Conservation (phyloP, 331 rosid species). For the Pyrus hybrid region DNA sequence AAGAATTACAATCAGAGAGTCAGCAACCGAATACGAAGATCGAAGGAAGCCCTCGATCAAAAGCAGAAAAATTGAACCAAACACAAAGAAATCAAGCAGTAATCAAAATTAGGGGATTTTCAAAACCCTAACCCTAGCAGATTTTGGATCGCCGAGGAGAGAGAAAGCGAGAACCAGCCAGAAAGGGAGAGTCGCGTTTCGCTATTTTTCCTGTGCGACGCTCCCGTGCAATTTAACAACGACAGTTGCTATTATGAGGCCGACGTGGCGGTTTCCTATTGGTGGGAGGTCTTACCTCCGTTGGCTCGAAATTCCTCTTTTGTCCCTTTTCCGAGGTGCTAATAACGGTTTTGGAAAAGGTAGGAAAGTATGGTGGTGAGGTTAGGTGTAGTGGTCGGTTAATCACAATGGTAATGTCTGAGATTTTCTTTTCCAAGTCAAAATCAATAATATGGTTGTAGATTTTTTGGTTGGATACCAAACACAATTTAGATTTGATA, state of each 20-base stretch:
- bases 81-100: neutral
- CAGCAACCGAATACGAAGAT: neutral
- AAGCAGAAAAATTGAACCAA: neutral
- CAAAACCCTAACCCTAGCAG: slow-evolving; percentile 49
- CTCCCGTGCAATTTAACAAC: slow-evolving; percentile 15
- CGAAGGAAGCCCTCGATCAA: neutral
- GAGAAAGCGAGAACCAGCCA: slow-evolving; percentile 20
- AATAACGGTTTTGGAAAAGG: slow-evolving; percentile 26
- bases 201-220: neutral
- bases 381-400: slow-evolving; percentile 27
- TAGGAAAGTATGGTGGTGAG: neutral
- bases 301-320: slow-evolving; percentile 16
- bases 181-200: slow-evolving; percentile 29
- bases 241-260: slow-evolving; percentile 12
- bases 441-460: too few species aligned
- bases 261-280: slow-evolving; percentile 40
- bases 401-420: neutral
- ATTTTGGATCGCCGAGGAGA: slow-evolving; percentile 45
- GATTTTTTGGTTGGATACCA: neutral
- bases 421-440: neutral
- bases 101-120: neutral
- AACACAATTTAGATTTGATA: neutral
- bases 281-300: neutral
- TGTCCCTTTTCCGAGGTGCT: slow-evolving; percentile 20
- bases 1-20: neutral